Evolutionary conservation across 345 rosid genomes (phyloP).

Genomic region (Rhodomyrtus tomentosa): DNA sequence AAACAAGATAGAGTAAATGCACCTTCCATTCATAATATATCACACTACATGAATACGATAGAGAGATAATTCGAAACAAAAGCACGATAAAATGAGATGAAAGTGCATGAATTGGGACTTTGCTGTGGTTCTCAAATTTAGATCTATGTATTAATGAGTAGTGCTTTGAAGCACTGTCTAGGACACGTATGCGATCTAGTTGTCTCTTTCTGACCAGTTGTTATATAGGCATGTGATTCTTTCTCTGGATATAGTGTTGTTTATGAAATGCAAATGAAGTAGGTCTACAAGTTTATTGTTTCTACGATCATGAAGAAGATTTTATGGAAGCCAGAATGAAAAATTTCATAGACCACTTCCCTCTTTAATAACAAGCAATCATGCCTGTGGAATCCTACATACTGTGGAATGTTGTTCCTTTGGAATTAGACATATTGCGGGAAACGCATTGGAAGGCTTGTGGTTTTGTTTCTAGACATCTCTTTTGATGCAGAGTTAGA

Average conservation of each 20-base stretch:
- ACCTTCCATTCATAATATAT: neutral
- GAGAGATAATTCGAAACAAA: neutral
- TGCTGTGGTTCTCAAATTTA: neutral
- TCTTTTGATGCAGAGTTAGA: neutral
- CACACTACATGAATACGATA: neutral
- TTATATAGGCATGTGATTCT: neutral
- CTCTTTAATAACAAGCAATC: neutral
- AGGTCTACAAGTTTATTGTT: neutral
- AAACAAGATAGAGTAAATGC: neutral
- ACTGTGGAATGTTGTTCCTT: neutral
- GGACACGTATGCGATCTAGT: neutral
- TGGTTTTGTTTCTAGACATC: neutral
- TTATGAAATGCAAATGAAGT: neutral
- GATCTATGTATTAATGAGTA: neutral
- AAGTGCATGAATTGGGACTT: neutral
- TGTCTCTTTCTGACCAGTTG: neutral
- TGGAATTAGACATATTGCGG: neutral
- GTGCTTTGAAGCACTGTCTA: neutral
- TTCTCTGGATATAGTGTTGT: neutral
- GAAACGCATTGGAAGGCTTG: neutral
- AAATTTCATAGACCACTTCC: neutral
- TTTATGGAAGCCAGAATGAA: neutral
- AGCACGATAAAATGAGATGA: neutral
- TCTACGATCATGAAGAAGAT: neutral
- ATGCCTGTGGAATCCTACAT: neutral